These are phyloP conservation scores for Anthoceros angustus DNA, from an alignment of 225 moss, liverwort and hornwort genomes.

Conservation along the genomic window DNA sequence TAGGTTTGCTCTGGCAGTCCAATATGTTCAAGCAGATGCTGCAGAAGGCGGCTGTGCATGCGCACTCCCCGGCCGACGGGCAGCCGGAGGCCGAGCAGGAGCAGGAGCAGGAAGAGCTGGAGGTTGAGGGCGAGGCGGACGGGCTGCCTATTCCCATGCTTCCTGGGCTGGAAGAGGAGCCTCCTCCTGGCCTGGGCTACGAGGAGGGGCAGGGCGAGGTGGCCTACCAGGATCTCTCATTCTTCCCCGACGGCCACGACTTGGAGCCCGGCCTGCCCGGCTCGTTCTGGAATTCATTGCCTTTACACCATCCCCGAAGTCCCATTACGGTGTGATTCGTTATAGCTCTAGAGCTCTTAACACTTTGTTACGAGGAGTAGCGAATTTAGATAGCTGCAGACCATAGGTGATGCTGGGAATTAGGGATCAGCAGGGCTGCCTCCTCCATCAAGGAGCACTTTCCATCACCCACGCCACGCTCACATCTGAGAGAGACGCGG, in stretches of 20 bases:
- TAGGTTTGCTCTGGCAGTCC: slow-evolving; percentile 58
- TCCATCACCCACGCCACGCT: too few relatives aligned
- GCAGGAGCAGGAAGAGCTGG: not conserved
- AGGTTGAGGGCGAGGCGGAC: not conserved
- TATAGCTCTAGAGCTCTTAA: too few relatives aligned
- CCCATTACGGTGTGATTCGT: not conserved
- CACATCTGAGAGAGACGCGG: too few relatives aligned
- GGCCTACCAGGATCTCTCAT: not conserved
- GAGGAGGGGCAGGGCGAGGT: not conserved
- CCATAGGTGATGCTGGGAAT: too few relatives aligned
- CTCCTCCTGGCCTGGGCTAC: not conserved
- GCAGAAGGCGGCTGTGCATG: slow-evolving; percentile 31
- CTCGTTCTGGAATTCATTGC: not conserved
- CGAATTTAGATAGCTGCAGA: too few relatives aligned
- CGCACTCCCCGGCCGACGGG: slow-evolving; percentile 13
- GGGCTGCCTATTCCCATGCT: not conserved
- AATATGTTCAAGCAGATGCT: slow-evolving; percentile 77
- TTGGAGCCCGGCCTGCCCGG: not conserved
- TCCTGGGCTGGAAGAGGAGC: not conserved
- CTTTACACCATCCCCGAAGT: not conserved
- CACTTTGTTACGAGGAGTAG: too few relatives aligned
- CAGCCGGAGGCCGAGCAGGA: not conserved
- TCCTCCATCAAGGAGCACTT: too few relatives aligned
- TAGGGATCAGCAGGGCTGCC: too few relatives aligned
- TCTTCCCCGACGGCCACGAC: not conserved